phyloP scores from a whole-genome alignment of 805 yeast genomes.

The Wickerhamiella hasegawae region DNA sequence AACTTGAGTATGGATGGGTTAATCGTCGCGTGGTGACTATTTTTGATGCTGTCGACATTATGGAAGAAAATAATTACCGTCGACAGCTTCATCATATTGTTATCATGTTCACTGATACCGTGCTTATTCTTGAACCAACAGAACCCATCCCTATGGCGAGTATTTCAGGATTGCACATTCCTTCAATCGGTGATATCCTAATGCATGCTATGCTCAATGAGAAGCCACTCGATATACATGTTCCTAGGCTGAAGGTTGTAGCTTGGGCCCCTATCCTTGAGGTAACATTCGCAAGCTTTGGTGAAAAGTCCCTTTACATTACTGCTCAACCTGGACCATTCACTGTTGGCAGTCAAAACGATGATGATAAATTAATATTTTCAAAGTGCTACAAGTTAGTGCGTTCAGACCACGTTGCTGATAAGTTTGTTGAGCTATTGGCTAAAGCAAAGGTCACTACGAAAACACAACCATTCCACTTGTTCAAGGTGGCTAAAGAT shows the following conservation, averaged over 20 bases:
- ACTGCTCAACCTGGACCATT: constrained; percentile 5
- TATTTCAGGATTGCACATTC: constrained; percentile 25
- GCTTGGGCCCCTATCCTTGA: constrained; percentile 51
- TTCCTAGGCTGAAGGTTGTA: constrained; percentile 56
- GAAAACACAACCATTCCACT: constrained; percentile 74
- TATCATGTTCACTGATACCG: constrained; percentile 65
- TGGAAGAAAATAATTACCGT: constrained; percentile 17
- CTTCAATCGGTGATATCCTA: constrained; percentile 59
- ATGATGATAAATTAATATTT: constrained; percentile 1
- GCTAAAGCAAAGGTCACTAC: constrained; percentile 58
- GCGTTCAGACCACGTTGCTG: constrained; percentile 17
- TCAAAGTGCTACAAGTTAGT: constrained; percentile 14
- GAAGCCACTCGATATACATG: constrained; percentile 39
- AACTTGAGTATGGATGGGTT: constrained; percentile 78
- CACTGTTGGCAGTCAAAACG: constrained; percentile 1
- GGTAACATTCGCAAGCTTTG: constrained; percentile 20
- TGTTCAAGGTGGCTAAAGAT: constrained; percentile 37
- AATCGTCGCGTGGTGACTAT: constrained; percentile 74
- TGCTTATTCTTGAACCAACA: constrained; percentile 39
- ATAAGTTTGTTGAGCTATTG: constrained; percentile 37
- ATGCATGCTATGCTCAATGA: constrained; percentile 87
- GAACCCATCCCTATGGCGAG: constrained; percentile 29
- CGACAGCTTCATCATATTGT: constrained; percentile 32
- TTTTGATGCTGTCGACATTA: constrained; percentile 30
- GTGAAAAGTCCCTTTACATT: constrained; percentile 8